Evolutionary conservation across 2,329 filamentous ascomycete genomes (phyloP).

Genomic region (Hypoxylon sp.): DNA sequence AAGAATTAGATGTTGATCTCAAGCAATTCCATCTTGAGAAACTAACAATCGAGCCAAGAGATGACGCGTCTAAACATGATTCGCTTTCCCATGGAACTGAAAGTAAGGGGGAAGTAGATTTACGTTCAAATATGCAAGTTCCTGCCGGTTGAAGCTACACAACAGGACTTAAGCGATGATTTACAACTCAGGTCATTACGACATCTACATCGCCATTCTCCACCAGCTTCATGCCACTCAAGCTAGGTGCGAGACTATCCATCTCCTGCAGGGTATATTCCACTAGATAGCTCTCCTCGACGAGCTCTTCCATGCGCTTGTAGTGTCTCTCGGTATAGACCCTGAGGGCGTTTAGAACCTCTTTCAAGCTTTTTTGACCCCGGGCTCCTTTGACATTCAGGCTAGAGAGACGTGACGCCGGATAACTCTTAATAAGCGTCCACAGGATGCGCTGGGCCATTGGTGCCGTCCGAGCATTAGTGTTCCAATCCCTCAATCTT

Average conservation of each 20-base stretch:
- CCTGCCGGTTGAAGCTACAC: neutral
- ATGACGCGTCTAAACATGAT: neutral
- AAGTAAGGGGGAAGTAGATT: neutral
- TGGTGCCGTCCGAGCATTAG: slow-evolving; percentile 87
- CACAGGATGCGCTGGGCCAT: slow-evolving; percentile 89
- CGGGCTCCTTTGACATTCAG: slow-evolving; percentile 72
- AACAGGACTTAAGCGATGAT: neutral
- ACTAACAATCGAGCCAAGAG: neutral
- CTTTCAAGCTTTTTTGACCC: slow-evolving; percentile 78
- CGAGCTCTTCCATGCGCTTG: slow-evolving; percentile 86
- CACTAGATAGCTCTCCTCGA: slow-evolving; percentile 94
- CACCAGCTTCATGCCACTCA: slow-evolving; percentile 56
- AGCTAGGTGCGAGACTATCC: slow-evolving; percentile 76
- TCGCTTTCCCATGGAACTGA: neutral
- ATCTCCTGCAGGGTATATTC: slow-evolving; percentile 95
- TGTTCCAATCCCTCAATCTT: slow-evolving; percentile 95
- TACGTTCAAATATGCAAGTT: neutral
- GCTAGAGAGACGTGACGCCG: slow-evolving; percentile 80
- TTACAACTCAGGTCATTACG: slow-evolving; percentile 55
- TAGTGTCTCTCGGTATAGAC: slow-evolving; percentile 96
- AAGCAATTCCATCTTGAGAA: neutral
- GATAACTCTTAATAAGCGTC: slow-evolving; percentile 84
- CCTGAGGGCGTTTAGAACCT: slow-evolving; percentile 87
- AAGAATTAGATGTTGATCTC: neutral
- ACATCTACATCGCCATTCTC: slow-evolving; percentile 60